phyloP scores from a whole-genome alignment of 1,284 basidiomycete genomes.

The Gymnopus androsaceus region DNA sequence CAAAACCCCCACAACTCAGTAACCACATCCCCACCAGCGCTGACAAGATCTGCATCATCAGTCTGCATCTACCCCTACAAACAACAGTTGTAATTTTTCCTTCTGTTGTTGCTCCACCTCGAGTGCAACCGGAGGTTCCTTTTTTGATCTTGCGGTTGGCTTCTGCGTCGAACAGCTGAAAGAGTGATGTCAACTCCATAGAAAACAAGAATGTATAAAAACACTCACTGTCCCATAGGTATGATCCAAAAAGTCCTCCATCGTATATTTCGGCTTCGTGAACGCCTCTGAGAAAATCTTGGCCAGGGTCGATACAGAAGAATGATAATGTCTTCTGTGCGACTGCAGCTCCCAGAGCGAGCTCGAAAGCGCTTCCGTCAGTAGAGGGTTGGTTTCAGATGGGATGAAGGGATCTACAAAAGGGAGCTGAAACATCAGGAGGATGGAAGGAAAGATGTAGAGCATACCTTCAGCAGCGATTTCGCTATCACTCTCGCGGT shows the following conservation, averaged over 20 bases:
- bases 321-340: constrained; percentile 83
- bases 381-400: constrained; percentile 72
- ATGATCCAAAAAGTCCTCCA: constrained; percentile 98
- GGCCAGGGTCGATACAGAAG: constrained; percentile 80
- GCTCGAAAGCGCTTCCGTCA: constrained; percentile 80
- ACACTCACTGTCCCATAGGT: constrained; percentile 84
- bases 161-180: constrained; percentile 87
- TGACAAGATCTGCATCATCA: background rate
- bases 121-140: constrained; percentile 68
- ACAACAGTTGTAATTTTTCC: constrained; percentile 1
- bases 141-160: constrained; percentile 77
- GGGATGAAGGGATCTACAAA: constrained; percentile 73
- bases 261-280: constrained; percentile 85
- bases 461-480: constrained; percentile 6
- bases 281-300: constrained; percentile 91
- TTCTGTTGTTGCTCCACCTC: constrained; percentile 32
- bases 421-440: background rate
- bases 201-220: constrained; percentile 3
- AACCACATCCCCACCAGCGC: constrained; percentile 30
- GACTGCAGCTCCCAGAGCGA: constrained; percentile 92
- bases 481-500: constrained; percentile 48
- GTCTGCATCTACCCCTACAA: background rate
- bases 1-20: constrained; percentile 42
- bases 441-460: background rate
- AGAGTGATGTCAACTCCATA: constrained; percentile 8